Base-by-base conservation (phyloP, 352 stramenopile genomes). In the Blastocystis sp. region DNA sequence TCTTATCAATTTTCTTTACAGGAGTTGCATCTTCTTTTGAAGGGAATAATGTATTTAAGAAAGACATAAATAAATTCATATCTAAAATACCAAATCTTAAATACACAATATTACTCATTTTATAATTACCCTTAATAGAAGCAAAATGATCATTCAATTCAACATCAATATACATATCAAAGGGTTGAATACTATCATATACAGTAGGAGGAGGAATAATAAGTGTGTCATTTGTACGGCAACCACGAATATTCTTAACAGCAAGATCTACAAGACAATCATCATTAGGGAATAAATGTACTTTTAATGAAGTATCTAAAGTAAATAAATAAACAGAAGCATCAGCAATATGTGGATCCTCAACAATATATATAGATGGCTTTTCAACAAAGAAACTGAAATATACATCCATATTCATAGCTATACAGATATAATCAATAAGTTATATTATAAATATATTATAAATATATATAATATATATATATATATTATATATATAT, bases 221-320 rank as follows among this genome's bases (percentile, higher is more conserved):
- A 16, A 43, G 37, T 9, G 19, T 7, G 6, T n/a, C 13, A 2
- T 54, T 42, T 10, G 52, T 54, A 18, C 52, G 52, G 27, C 52
- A 62, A 19, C 52, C 36, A 21, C 52, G 52, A 23, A 62, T 62
- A 34, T 49, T 21, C 4, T n/a, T 34, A 30, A 62, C 36, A n/a
- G 39, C 11, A n/a, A 62, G 7, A 3, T 39, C 32, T 9, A 24
- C 28, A 41, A 54, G 39, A 5, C 48, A 25, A 24, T 62, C 36
- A 18, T 19, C 11, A 30, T 36, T 11, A 30, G 52, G 35, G 7
- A 42, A 62, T n/a, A 62, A 41, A 18, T 39, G 25, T 16, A 27
- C 23, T 9, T 25, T 42, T 23, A 42, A 19, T 19, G 35, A 37
- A 11, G 54, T 24, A 16, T 39, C 37, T 0, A 62, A 42, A 23